phyloP scores from a whole-genome alignment of 768 basidiomycete genomes.

The Cystobasidium tubakii region DNA sequence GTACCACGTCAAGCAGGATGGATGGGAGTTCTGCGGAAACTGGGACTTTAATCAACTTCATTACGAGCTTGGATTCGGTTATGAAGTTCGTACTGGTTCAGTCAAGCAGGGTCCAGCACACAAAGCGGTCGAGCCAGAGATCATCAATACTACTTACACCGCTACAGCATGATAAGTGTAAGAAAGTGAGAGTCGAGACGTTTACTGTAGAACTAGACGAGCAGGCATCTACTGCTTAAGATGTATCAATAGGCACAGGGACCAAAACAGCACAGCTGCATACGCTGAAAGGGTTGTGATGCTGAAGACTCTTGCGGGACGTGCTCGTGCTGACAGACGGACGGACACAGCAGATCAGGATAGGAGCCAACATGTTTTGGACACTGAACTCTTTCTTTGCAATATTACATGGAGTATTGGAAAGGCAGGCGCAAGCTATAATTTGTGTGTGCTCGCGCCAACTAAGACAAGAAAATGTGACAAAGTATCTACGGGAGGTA shows the following conservation, averaged over 20 bases:
- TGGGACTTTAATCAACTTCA: constrained; percentile 40
- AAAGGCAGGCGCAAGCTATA: neutral
- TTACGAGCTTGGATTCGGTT: constrained; percentile 37
- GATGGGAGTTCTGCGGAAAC: constrained; percentile 77
- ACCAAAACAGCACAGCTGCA: neutral
- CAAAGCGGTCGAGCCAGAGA: constrained; percentile 11
- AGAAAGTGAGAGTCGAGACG: neutral
- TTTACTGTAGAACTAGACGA: neutral
- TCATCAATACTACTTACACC: constrained; percentile 9
- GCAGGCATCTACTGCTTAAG: neutral
- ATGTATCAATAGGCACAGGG: neutral
- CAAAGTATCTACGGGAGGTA: neutral
- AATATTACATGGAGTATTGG: neutral
- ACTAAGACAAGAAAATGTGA: neutral
- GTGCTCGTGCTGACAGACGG: too few species aligned
- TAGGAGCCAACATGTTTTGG: too few species aligned
- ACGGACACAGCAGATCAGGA: too few species aligned
- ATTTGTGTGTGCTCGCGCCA: neutral
- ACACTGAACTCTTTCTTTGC: neutral
- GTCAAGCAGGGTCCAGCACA: constrained; percentile 3
- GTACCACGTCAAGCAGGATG: constrained; percentile 87
- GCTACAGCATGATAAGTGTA: constrained; percentile 6
- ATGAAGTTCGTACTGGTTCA: constrained; percentile 26
- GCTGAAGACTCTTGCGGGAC: too few species aligned
- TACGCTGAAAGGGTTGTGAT: too few species aligned